Base-by-base conservation (phyloP, 2,329 filamentous ascomycete genomes). In the Beauveria australis region DNA sequence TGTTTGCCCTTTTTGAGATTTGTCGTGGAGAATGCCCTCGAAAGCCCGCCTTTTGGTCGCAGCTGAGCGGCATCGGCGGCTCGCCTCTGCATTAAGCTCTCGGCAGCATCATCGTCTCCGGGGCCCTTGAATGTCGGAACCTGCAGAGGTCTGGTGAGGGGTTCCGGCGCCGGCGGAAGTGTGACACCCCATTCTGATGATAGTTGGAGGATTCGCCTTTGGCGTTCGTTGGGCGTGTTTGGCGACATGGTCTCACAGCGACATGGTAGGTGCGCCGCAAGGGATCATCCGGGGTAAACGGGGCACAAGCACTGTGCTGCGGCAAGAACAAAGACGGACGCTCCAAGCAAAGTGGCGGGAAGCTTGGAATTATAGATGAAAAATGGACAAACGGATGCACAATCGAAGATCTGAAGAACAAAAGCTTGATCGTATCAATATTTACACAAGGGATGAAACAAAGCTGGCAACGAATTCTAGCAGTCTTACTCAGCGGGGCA, bases 81-180 rank as follows among this genome's bases (percentile, higher is more conserved):
- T 55, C 78, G 77, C 26, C 75, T 75, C 64, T 79, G 79, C 58
- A 85, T 72, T 33, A 84, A 73, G 40, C 81, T 78, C 58, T 85
- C 82, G n/a, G 81, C 82, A 3, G 74, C 69, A 28, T 74, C 68
- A 54, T 84, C 80, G 64, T 85, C 82, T 59, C 75, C 74, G 0
- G 79, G 67, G 1, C 75, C 77, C 54, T 77, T 75, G 64, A 78
- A 78, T 5, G 75, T 75, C 3, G 75, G 74, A 1, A 75, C 71
- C 37, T 74, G 72, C 52, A 72, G 71, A 2, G 79, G 80, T 53
- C 75, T 75, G 3, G 72, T 67, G 44, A 78, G 72, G 3, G 75
- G 75, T 43, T 72, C 66, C 2, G 75, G 73, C 4, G 74, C 69
- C 16, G 73, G 73, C 28, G 75, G 75, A n/a, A 74, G 66, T 41